Evolutionary conservation across 1,139 yeast genomes (phyloP).

Genomic region (Tardiomyces depauwii): DNA sequence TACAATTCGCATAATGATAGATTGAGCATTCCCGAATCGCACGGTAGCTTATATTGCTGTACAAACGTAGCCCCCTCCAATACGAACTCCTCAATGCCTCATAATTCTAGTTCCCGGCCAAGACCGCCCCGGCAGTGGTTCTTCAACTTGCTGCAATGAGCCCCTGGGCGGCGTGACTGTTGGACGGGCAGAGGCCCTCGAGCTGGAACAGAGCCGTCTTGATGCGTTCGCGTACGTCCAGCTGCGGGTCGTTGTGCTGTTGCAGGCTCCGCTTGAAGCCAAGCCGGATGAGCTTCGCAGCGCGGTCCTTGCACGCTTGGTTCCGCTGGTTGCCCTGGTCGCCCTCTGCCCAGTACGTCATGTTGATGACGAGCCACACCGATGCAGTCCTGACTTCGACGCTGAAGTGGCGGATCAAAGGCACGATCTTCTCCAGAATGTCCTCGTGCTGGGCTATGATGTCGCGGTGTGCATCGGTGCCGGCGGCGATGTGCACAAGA

Average conservation of each 20-base stretch:
- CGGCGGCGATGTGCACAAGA: constrained; percentile 48
- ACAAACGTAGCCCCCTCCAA: too few species aligned
- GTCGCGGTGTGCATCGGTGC: constrained; percentile 38
- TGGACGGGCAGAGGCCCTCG: constrained; percentile 7
- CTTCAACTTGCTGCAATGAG: not conserved
- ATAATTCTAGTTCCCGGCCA: too few species aligned
- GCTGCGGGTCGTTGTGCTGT: constrained; percentile 12
- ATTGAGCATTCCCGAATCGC: too few species aligned
- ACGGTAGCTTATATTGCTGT: too few species aligned
- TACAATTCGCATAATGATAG: too few species aligned
- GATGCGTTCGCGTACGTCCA: constrained; percentile 40
- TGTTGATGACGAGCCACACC: constrained; percentile 47
- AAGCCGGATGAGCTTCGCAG: constrained; percentile 22
- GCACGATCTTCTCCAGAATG: constrained; percentile 21
- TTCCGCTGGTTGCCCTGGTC: constrained; percentile 12
- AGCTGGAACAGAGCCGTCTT: constrained; percentile 35
- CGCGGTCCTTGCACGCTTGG: constrained; percentile 14
- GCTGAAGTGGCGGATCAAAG: constrained; percentile 25
- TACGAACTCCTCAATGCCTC: too few species aligned
- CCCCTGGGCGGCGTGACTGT: not conserved
- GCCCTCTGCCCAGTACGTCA: constrained; percentile 37
- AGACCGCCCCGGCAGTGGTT: too few species aligned
- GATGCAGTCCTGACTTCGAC: constrained; percentile 40
- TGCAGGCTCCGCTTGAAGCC: constrained; percentile 31
- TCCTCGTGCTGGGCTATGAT: constrained; percentile 32